Conservation (phyloP, 768 basidiomycete genomes). For the Phanerochaete sordida region DNA sequence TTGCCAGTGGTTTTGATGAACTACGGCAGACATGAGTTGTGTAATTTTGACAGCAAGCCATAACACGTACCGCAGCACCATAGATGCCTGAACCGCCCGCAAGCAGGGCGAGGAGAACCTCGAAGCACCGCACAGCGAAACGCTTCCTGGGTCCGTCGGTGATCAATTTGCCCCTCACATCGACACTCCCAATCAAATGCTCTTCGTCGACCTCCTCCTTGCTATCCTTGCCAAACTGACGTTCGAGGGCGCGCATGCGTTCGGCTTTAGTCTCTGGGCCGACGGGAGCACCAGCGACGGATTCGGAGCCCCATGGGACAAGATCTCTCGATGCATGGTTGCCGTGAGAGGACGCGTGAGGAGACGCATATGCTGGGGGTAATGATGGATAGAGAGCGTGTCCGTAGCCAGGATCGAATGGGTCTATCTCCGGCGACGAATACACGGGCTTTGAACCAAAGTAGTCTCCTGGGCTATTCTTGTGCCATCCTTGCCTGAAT, state of each 20-base stretch:
- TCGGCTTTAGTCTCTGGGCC: slow-evolving; percentile 60
- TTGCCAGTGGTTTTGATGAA: slow-evolving; percentile 49
- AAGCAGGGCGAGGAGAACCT: slow-evolving; percentile 47
- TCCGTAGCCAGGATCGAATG: slow-evolving; percentile 33
- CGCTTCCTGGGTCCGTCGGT: slow-evolving; percentile 64
- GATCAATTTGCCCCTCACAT: slow-evolving; percentile 53
- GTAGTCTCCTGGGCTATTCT: slow-evolving; percentile 21
- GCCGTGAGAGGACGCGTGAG: slow-evolving; percentile 24
- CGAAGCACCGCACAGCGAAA: slow-evolving; percentile 40
- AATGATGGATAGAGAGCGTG: slow-evolving; percentile 22
- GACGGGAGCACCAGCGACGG: slow-evolving; percentile 39
- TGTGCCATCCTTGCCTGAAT: slow-evolving; percentile 64
- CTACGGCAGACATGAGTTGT: slow-evolving; percentile 28
- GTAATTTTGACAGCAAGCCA: not conserved
- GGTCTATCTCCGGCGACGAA: slow-evolving; percentile 18
- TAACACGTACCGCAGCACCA: slow-evolving; percentile 51
- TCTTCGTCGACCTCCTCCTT: slow-evolving; percentile 43
- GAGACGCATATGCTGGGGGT: slow-evolving; percentile 24
- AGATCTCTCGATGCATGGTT: slow-evolving; percentile 29
- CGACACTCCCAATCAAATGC: slow-evolving; percentile 54
- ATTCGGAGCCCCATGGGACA: slow-evolving; percentile 53
- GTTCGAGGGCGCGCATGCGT: slow-evolving; percentile 66
- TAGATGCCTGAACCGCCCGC: slow-evolving; percentile 58
- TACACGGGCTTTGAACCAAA: slow-evolving; percentile 7
- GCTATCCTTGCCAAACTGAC: slow-evolving; percentile 48